These are phyloP conservation scores for Mesembryanthemum crystallinum DNA, from an alignment of 148 eudicot species.

Conservation along the genomic window DNA sequence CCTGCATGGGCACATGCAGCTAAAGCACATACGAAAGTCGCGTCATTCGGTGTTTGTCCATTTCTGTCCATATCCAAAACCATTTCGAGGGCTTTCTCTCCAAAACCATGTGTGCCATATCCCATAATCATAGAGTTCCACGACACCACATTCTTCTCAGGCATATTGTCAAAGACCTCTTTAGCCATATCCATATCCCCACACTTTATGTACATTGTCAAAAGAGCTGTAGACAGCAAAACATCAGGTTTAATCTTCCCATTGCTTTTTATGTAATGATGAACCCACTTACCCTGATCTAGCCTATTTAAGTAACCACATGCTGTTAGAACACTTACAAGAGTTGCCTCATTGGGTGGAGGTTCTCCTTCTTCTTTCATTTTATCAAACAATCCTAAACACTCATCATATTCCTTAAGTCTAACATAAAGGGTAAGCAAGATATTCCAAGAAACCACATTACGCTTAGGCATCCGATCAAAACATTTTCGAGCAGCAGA, in stretches of 20 bases:
- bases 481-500: constrained; percentile 48
- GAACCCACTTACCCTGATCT: constrained; percentile 48
- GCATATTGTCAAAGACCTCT: constrained; percentile 48
- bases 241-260: constrained; percentile 40
- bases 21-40: constrained; percentile 47
- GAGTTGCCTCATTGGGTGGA: constrained; percentile 48
- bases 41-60: constrained; percentile 45
- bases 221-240: constrained; percentile 51
- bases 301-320: constrained; percentile 42
- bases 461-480: constrained; percentile 41
- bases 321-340: constrained; percentile 51
- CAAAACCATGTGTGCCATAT: constrained; percentile 50
- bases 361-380: constrained; percentile 36
- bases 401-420: constrained; percentile 38
- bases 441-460: constrained; percentile 52
- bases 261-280: constrained; percentile 33
- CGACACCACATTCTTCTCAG: constrained; percentile 47
- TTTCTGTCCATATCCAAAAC: constrained; percentile 42
- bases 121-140: constrained; percentile 70
- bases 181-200: constrained; percentile 53
- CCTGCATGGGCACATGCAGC: constrained; percentile 52
- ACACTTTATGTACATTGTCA: constrained; percentile 61
- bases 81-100: constrained; percentile 41
- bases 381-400: constrained; percentile 46
- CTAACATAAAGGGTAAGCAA: constrained; percentile 51